Conservation (phyloP, 129 eudicot species). For the Artemisia argyi region DNA sequence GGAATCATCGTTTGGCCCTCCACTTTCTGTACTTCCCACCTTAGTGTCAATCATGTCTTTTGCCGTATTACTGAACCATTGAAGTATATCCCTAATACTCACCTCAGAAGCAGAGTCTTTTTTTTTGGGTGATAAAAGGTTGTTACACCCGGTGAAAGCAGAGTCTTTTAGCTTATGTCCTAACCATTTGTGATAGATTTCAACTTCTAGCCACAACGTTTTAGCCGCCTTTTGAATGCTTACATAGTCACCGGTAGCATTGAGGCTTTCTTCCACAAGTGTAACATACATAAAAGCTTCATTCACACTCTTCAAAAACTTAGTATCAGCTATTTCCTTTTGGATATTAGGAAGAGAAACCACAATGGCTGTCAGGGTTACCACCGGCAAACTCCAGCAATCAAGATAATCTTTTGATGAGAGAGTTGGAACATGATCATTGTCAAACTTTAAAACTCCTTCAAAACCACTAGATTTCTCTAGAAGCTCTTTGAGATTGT, state of each 20-base stretch:
- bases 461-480: conserved; percentile 22
- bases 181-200: conserved; percentile 38
- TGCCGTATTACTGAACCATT: conserved; percentile 19
- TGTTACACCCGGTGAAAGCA: too few relatives aligned
- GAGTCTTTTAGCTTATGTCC: conserved; percentile 23
- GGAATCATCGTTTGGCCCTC: conserved; percentile 13
- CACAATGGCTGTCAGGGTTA: conserved; percentile 42
- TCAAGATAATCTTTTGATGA: conserved; percentile 20
- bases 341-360: conserved; percentile 34
- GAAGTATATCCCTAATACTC: conserved; percentile 11
- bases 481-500: neutral
- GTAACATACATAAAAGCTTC: conserved; percentile 32
- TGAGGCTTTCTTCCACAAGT: conserved; percentile 31
- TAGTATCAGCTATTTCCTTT: neutral
- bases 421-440: conserved; percentile 16
- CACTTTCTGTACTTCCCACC: neutral
- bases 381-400: conserved; percentile 46
- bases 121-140: too few relatives aligned
- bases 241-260: neutral
- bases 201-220: conserved; percentile 34
- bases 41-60: neutral
- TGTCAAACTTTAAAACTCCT: conserved; percentile 33
- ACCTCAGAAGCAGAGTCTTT: neutral
- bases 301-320: conserved; percentile 25
- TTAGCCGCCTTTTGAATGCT: conserved; percentile 35